A percentile compares a stretch with the other conserved stretches of the same genome.
phyloP scores from a whole-genome alignment of 805 yeast species.

The Yamadazyma endophytica region DNA sequence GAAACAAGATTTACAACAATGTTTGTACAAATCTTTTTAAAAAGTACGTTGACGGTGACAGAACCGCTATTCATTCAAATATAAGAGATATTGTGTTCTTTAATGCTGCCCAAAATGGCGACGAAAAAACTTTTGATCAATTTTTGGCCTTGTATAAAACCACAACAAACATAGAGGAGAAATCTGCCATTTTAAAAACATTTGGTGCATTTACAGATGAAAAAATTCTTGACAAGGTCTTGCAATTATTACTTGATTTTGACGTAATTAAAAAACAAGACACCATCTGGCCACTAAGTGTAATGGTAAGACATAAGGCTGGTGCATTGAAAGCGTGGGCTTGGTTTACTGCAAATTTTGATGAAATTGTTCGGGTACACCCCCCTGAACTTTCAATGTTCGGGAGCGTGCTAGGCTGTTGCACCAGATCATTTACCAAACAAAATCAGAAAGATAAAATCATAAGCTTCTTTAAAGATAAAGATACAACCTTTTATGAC shows the following conservation, averaged over 20 bases:
- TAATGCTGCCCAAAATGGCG: slow-evolving; percentile 65
- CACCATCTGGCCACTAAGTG: slow-evolving; percentile 71
- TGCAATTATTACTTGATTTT: slow-evolving; percentile 49
- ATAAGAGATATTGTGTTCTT: slow-evolving; percentile 62
- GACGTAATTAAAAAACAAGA: slow-evolving; percentile 67
- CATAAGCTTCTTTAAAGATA: slow-evolving; percentile 46
- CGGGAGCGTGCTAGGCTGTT: slow-evolving; percentile 63
- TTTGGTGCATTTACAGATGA: slow-evolving; percentile 61
- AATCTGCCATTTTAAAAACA: slow-evolving; percentile 62
- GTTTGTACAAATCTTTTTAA: slow-evolving; percentile 40
- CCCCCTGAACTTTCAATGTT: slow-evolving; percentile 83
- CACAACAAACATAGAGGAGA: slow-evolving; percentile 63
- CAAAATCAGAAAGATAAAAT: slow-evolving; percentile 49
- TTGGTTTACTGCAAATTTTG: slow-evolving; percentile 78
- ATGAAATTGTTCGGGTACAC: slow-evolving; percentile 53
- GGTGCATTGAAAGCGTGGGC: slow-evolving; percentile 71
- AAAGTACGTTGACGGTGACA: slow-evolving; percentile 60
- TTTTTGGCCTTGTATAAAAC: slow-evolving; percentile 56
- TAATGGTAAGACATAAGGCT: slow-evolving; percentile 55
- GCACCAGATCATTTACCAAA: slow-evolving; percentile 60
- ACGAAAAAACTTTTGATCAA: slow-evolving; percentile 57
- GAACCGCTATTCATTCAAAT: slow-evolving; percentile 69
- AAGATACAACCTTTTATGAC: slow-evolving; percentile 60
- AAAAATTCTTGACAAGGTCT: slow-evolving; percentile 51
- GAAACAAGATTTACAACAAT: slow-evolving; percentile 43